Evolutionary conservation across 495 filamentous ascomycete species (phyloP).

Genomic region (Venustampulla echinocandica): DNA sequence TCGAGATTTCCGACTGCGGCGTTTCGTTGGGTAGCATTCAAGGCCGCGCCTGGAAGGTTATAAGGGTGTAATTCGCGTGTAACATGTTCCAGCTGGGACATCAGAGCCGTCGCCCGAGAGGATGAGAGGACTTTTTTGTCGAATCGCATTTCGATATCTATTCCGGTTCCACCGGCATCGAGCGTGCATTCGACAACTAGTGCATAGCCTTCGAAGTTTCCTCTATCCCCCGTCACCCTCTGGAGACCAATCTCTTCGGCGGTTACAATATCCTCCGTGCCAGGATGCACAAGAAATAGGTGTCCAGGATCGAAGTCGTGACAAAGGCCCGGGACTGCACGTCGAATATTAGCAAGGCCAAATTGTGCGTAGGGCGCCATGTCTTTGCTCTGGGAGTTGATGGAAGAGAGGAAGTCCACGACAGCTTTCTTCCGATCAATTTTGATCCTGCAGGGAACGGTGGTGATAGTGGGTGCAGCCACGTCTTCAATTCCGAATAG

Average conservation of each 20-base stretch:
- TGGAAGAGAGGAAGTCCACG: not conserved
- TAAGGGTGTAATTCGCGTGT: not conserved
- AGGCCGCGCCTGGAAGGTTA: no score
- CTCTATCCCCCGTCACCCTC: not conserved
- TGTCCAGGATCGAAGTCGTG: not conserved
- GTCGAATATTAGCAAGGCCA: not conserved
- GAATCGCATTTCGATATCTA: not conserved
- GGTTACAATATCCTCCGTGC: not conserved
- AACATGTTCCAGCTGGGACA: not conserved
- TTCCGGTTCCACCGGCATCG: no score
- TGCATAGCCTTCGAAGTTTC: not conserved
- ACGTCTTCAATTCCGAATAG: not conserved
- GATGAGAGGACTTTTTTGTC: not conserved
- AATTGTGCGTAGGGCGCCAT: not conserved
- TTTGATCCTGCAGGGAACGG: not conserved
- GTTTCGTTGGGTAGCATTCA: no score
- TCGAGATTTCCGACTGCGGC: not conserved
- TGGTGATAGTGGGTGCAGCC: not conserved
- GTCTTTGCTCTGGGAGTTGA: not conserved
- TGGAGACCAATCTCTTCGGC: not conserved
- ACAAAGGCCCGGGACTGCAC: not conserved
- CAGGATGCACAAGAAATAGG: not conserved
- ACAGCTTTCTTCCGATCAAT: not conserved
- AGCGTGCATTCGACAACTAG: not conserved
- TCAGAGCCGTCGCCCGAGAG: not conserved